Conservation (phyloP, 2,329 filamentous ascomycete species). For the Boeremia exigua region DNA sequence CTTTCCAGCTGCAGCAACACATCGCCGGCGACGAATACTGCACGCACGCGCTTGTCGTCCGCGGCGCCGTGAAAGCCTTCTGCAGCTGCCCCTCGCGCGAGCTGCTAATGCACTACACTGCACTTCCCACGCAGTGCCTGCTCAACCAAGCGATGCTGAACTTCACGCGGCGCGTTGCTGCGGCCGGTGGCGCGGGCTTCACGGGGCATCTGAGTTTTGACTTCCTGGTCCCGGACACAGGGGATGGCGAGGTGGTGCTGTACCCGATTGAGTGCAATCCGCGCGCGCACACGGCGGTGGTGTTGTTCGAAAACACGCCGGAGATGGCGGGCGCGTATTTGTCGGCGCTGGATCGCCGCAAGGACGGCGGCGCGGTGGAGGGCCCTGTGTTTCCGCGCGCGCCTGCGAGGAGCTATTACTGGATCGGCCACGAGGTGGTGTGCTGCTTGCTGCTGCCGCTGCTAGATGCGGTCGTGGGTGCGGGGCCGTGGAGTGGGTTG, state of each 20-base stretch:
- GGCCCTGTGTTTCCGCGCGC: slow-evolving; percentile 29
- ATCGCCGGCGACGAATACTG: slow-evolving; percentile 70
- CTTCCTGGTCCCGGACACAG: slow-evolving; percentile 63
- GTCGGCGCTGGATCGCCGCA: slow-evolving; percentile 27
- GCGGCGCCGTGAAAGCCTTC: slow-evolving; percentile 69
- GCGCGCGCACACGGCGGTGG: slow-evolving; percentile 70
- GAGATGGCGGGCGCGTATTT: slow-evolving; percentile 40
- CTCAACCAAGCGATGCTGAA: slow-evolving; percentile 66
- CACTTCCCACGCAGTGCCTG: slow-evolving; percentile 61
- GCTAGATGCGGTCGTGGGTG: slow-evolving; percentile 28
- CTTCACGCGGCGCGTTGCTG: slow-evolving; percentile 67
- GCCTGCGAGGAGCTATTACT: slow-evolving; percentile 58
- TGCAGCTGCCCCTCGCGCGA: slow-evolving; percentile 69
- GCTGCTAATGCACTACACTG: slow-evolving; percentile 70
- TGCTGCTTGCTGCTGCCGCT: slow-evolving; percentile 54
- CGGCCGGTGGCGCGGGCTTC: slow-evolving; percentile 56
- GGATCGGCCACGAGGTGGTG: slow-evolving; percentile 71
- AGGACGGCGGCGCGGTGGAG: slow-evolving; percentile 8
- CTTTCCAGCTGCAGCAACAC: slow-evolving; percentile 74
- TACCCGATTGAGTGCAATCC: slow-evolving; percentile 77
- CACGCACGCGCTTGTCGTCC: slow-evolving; percentile 72
- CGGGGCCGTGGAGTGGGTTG: slow-evolving; percentile 25
- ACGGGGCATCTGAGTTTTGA: slow-evolving; percentile 78
- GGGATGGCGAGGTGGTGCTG: slow-evolving; percentile 47
- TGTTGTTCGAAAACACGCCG: slow-evolving; percentile 59